Evolutionary conservation across 352 stramenopile genomes (phyloP).

Genomic region (Globisporangium paroecandrum): DNA sequence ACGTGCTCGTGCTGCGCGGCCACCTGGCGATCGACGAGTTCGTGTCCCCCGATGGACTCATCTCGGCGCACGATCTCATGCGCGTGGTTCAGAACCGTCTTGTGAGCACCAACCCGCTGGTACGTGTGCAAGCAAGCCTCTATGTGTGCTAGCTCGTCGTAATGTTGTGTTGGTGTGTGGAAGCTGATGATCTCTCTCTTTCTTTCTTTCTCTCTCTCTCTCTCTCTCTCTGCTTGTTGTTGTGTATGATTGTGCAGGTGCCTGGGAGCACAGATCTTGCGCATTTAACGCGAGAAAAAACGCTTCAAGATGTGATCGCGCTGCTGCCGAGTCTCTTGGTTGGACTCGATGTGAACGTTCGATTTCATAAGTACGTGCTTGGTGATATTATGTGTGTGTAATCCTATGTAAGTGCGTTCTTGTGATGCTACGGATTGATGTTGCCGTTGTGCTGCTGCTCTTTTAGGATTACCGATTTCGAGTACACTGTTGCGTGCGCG

Average conservation of each 20-base stretch:
- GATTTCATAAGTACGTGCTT: constrained; percentile 86
- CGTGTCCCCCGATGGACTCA: constrained; percentile 55
- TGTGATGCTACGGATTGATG: constrained; percentile 4
- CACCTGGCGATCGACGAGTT: constrained; percentile 77
- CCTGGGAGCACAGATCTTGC: constrained; percentile 46
- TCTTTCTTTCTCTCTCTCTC: background rate
- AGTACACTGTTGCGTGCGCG: constrained; percentile 94
- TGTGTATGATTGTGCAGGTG: constrained; percentile 22
- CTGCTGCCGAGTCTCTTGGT: constrained; percentile 93
- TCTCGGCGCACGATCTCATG: constrained; percentile 90
- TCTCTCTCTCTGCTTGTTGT: background rate
- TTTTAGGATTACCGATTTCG: constrained; percentile 83
- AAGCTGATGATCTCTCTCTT: background rate
- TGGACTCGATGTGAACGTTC: constrained; percentile 98
- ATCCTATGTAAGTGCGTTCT: background rate
- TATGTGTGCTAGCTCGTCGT: background rate
- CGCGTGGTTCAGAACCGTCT: constrained; percentile 87
- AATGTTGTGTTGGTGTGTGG: background rate
- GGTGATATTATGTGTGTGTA: background rate
- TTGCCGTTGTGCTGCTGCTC: constrained; percentile 5
- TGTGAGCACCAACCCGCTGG: constrained; percentile 75
- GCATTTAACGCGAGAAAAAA: constrained; percentile 77
- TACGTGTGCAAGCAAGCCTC: constrained; percentile 18
- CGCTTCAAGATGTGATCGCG: constrained; percentile 85
- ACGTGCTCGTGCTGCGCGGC: constrained; percentile 93